phyloP scores from a whole-genome alignment of 106 monocot species.

The Dendrobium catenatum region DNA sequence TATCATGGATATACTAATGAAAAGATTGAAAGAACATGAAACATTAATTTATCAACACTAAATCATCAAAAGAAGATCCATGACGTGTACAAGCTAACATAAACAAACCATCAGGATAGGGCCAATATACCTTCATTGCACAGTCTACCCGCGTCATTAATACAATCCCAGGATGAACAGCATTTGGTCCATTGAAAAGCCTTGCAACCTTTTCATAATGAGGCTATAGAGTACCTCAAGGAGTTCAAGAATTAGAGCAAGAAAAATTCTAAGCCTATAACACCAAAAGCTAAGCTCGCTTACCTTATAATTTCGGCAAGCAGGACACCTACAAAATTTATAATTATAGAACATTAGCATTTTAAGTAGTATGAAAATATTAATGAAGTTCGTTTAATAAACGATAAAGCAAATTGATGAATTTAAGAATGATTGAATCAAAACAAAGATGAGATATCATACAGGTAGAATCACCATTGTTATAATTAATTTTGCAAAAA shows the following conservation, averaged over 20 bases:
- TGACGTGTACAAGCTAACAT: background rate
- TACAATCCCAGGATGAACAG: constrained; percentile 85
- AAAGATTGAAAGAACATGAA: background rate
- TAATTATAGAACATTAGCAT: background rate
- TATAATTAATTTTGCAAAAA: background rate
- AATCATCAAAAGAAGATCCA: background rate
- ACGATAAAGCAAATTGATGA: background rate
- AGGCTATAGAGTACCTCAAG: constrained; percentile 45
- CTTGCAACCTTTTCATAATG: constrained; percentile 96
- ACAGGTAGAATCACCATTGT: background rate
- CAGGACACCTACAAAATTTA: constrained; percentile 67
- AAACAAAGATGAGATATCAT: background rate
- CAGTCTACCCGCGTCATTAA: constrained; percentile 89
- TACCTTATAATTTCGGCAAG: constrained; percentile 99
- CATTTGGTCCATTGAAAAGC: constrained; percentile 90
- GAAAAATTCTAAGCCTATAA: constrained; percentile 1
- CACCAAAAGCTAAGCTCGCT: background rate
- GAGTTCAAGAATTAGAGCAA: constrained; percentile 3
- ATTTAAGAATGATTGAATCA: constrained; percentile 3
- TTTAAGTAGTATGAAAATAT: background rate
- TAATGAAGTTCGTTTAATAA: background rate
- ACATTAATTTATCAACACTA: background rate
- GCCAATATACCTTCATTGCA: constrained; percentile 64
- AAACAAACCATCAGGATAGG: background rate
- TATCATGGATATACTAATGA: background rate